Conservation (phyloP, 2,329 filamentous ascomycete genomes). For the Leptographium flavum region DNA sequence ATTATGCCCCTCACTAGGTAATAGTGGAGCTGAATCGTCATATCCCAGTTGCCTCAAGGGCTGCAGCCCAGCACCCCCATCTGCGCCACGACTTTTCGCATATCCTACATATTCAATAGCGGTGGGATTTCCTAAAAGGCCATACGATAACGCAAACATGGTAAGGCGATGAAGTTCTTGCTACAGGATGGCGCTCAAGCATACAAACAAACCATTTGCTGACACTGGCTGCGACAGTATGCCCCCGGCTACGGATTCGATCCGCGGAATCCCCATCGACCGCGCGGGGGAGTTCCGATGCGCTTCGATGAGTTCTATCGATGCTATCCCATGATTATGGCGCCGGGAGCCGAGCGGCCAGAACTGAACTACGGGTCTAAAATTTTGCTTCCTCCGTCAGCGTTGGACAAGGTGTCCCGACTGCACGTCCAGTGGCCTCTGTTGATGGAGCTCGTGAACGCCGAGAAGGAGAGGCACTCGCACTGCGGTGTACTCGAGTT, state of each 20-base stretch:
- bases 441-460: slow-evolving; percentile 91
- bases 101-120: too few species aligned
- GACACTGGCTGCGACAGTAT: not conserved
- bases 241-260: slow-evolving; percentile 5
- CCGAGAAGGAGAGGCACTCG: slow-evolving; percentile 62
- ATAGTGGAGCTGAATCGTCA: not conserved
- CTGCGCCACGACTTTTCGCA: not conserved
- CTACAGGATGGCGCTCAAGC: not conserved
- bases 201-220: not conserved
- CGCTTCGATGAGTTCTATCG: slow-evolving; percentile 98
- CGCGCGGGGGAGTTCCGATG: slow-evolving; percentile 40
- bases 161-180: not conserved
- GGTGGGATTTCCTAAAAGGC: not conserved
- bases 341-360: slow-evolving; percentile 75
- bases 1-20: not conserved
- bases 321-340: slow-evolving; percentile 91
- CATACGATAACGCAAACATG: not conserved
- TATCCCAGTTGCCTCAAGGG: not conserved
- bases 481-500: slow-evolving; percentile 96
- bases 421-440: slow-evolving; percentile 96
- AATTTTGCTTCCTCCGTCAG: slow-evolving; percentile 91
- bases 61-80: not conserved
- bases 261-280: slow-evolving; percentile 14
- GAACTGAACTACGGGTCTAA: slow-evolving; percentile 95
- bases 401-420: slow-evolving; percentile 89